Evolutionary conservation across 129 eudicot species (phyloP), one percentile per base, ranked within the genome.

Genomic region (Flaveria linearis): DNA sequence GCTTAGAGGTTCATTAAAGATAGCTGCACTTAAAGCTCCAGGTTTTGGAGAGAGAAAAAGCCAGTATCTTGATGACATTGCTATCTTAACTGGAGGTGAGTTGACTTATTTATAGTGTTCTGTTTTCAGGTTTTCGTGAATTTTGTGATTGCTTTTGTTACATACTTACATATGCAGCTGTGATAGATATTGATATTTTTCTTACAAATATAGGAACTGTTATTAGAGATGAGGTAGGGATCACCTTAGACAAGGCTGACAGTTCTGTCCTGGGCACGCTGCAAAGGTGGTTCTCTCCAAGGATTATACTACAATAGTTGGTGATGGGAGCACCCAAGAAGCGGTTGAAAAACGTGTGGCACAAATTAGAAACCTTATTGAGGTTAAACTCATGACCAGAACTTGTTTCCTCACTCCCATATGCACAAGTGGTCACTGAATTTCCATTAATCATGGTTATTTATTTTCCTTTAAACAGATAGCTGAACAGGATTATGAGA

Each of bases 61-160:
- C 76, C 89, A 90, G 82, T 88, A 90, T 82, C 87, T 90, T 72
- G 96, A 90, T 80, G 96, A 90, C 75, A 88, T 88, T 82, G 93
- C 93, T 42, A 80, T 86, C 75, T 75, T 90, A 42, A 90, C 92
- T 4, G 90, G 96, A 84, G 96, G 92, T 90, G 57, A 41, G 10
- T 61, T 62, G 43, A 28, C 20, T 62, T 26, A 61, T 28, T 49
- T 42, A 60, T n/a, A 43, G 51, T 71, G 12, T 18, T 61, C 25
- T 5, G 11, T 20, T 53, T 47, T 22, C 18, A n/a, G 5, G 13
- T 6, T 70, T 61, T 16, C 15, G 0, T 10, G 39, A 10, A 9
- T 17, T 5, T 33, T 51, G 46, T 33, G 14, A 41, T 46, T 8
- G 28, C 4, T 14, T 36, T 6, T 16, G 49, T 7, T 43, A 9